Base-by-base conservation (phyloP, 1,284 basidiomycete species). In the Malassezia sp. region DNA sequence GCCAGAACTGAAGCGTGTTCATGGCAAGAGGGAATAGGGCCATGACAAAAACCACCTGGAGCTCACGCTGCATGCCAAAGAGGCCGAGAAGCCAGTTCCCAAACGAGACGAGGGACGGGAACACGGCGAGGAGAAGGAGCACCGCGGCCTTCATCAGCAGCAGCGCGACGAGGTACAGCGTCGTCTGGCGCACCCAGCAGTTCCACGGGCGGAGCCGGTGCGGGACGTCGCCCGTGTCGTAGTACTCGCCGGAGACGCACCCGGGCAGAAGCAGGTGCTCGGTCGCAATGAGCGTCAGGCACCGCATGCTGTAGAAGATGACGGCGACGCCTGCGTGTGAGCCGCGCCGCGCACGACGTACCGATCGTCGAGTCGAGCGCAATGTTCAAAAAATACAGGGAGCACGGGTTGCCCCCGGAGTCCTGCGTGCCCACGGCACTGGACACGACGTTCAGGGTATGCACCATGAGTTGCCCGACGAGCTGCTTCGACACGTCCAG, bases 321-420 rank as follows among this genome's bases (percentile, higher is more conserved):
- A 91, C 75, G 22, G 77, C 82, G 43, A 96, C 84, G 54, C 89
- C 86, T 85, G n/a, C n/a, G n/a, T n/a, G n/a, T n/a, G n/a, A n/a
- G n/a, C n/a, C n/a, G n/a, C n/a, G n/a, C n/a, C n/a, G n/a, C n/a
- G n/a, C n/a, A n/a, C n/a, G n/a, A n/a, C n/a, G n/a, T n/a, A n/a
- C n/a, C 60, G n/a, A 91, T 73, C 0, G 90, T 95, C 15, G 90
- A 95, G 72, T 97, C 91, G 52, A 96, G 76, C 26, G 91, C 75
- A 45, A 97, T 84, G 67, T 96, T 91, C 48, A 95, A 79, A 70
- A 95, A 93, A 73, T 96, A 95, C 51, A 71, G 56, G 11, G 62
- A 60, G 53, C 66, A 67, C 2, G 70, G 61, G 28, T 67, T 67
- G 9, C 31, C 27, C n/a, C 24, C 23, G 10, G 18, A 42, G 9